Percentiles rank a stretch among this genome's conserved stretches.
Conservation (phyloP, 2,329 filamentous ascomycete genomes). For the Penicillium sp. region DNA sequence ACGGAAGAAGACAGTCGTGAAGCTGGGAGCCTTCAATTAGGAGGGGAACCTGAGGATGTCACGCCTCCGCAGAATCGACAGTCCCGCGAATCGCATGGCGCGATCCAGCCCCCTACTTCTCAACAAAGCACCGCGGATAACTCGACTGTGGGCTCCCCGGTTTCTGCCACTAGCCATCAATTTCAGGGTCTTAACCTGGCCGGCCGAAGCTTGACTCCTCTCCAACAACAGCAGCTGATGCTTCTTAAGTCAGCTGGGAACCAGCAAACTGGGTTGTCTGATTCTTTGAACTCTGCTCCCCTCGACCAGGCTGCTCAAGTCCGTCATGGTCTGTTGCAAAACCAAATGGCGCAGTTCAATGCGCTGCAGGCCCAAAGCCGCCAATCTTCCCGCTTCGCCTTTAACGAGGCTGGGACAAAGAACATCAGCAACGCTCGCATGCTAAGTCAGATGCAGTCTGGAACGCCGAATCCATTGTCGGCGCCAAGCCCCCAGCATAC, state of each 20-base stretch:
- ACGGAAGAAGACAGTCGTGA: conserved; percentile 76
- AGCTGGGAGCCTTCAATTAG: conserved; percentile 84
- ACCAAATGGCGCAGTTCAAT: conserved; percentile 54
- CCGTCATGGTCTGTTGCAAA: conserved; percentile 51
- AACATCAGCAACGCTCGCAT: conserved; percentile 64
- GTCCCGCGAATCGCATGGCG: conserved; percentile 63
- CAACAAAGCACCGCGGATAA: conserved; percentile 62
- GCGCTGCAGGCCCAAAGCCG: conserved; percentile 72
- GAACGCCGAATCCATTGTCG: conserved; percentile 42
- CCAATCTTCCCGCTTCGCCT: conserved; percentile 85
- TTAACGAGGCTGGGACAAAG: conserved; percentile 68
- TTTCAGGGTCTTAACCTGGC: conserved; percentile 65
- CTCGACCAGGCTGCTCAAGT: conserved; percentile 50
- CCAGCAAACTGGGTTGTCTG: conserved; percentile 62
- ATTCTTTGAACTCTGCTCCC: conserved; percentile 40
- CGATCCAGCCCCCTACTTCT: conserved; percentile 73
- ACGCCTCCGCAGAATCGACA: conserved; percentile 56
- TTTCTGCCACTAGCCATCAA: conserved; percentile 45
- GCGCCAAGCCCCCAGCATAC: conserved; percentile 43
- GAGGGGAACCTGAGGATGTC: conserved; percentile 87
- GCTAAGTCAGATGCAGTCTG: conserved; percentile 52
- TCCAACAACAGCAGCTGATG: conserved; percentile 75
- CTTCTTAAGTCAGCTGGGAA: conserved; percentile 64
- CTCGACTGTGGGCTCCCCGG: conserved; percentile 47
- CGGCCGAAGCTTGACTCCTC: conserved; percentile 75